Conservation (phyloP, 2,329 filamentous ascomycete genomes). For the Sclerotinia glacialis region DNA sequence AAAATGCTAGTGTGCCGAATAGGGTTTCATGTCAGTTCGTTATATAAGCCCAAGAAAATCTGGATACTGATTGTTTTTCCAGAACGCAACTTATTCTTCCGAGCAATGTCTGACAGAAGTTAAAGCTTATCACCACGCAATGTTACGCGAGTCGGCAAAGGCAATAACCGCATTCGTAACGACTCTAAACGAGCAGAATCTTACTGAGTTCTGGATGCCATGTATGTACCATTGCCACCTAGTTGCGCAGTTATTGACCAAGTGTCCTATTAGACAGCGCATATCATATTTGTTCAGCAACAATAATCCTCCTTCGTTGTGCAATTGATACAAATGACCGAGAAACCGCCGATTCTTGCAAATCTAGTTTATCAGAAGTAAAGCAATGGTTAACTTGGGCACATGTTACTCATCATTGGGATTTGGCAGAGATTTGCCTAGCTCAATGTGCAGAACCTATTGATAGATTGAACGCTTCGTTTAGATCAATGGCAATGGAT, state of each 20-base stretch:
- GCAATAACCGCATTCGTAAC: slow-evolving; percentile 28
- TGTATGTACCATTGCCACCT: not conserved
- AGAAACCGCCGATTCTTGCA: slow-evolving; percentile 21
- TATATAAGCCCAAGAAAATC: not conserved
- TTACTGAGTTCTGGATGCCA: slow-evolving; percentile 12
- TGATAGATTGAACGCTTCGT: not conserved
- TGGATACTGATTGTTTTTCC: not conserved
- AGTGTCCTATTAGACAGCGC: slow-evolving; percentile 30
- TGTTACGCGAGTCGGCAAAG: slow-evolving; percentile 33
- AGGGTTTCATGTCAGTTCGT: not conserved
- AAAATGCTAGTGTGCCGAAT: slow-evolving; percentile 6
- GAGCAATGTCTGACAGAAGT: slow-evolving; percentile 24
- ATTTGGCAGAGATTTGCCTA: slow-evolving; percentile 31
- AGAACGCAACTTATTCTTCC: not conserved
- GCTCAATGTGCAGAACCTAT: slow-evolving; percentile 39
- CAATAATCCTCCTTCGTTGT: slow-evolving; percentile 29
- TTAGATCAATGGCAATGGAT: too few species aligned
- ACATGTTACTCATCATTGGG: slow-evolving; percentile 35
- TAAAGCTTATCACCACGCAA: slow-evolving; percentile 26
- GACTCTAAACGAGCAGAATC: not conserved
- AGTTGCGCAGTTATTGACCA: not conserved
- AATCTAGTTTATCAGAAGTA: slow-evolving; percentile 17
- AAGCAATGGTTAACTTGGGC: slow-evolving; percentile 25
- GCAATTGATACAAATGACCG: slow-evolving; percentile 28
- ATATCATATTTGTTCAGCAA: slow-evolving; percentile 37